Base-by-base conservation (phyloP, 23 red algal genomes). In the Gracilaria domingensis region DNA sequence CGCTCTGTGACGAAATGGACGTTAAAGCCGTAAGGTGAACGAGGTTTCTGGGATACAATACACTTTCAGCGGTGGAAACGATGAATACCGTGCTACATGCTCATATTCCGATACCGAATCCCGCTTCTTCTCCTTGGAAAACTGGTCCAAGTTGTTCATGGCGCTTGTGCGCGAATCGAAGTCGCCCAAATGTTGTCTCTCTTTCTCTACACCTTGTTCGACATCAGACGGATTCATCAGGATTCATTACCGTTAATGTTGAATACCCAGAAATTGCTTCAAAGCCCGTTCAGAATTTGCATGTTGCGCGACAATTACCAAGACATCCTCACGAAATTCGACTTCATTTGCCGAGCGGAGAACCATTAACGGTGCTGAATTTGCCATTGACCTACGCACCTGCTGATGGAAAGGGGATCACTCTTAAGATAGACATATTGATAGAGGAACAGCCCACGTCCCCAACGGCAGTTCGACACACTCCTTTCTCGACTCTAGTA, bases 371-470 rank as follows among this genome's bases (percentile, higher is more conserved):
- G 34, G 38, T 16, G 4, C 50, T 77, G 30, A 7, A 77, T 1
- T 28, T 77, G 72, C 72, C 72, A 50, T 28, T 49, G 45, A 30
- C 45, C 13, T 77, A 51, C 20, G 6, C 38, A 1, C 72, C 72
- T 28, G 3, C 38, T 8, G 21, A 23, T 6, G n/a, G 50, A 26
- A 77, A 77, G 9, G 72, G 29, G 16, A 49, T 77, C 26, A 18
- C 72, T 1, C 25, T 77, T 3, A 77, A 77, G 72, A 49, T 77
- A 30, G 23, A 28, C 39, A 25, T 77, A 28, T 51, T 28, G 23
- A 77, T 77, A 4, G 72, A 77, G 34, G 72, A 77, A 30, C 72
- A 77, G 45, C 72, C 72, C 25, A 49, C 42, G 36, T 77, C 72
- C 26, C 72, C 72, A 20, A 77, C 72, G 32, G 72, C 72, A 45